Evolutionary conservation across 345 rosid genomes (phyloP), one percentile per base, ranked within the genome.

Genomic region (Ricinus communis): DNA sequence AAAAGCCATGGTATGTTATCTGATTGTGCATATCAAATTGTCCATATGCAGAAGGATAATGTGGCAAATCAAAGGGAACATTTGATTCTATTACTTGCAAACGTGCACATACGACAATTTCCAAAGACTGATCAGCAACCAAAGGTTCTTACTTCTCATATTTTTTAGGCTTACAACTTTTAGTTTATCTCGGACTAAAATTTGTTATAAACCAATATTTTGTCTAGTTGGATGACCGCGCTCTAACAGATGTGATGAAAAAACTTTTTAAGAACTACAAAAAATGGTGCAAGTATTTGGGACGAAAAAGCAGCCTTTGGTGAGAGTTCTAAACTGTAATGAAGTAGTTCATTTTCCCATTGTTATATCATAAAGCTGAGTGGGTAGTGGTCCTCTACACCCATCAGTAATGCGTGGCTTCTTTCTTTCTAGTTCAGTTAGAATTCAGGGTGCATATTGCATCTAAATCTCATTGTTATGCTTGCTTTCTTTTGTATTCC

Each of bases 261-360:
- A 83, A 75, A 70, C 76, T 87, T 53, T 87, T 87, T 68, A 85
- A 80, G 55, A 87, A 85, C 78, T 87, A 87, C 79, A 87, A 85
- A 71, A 82, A 71, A 52, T 87, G 91, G 91, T 87, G 91, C 89
- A 87, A 83, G 72, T 85, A 83, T 70, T 71, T 87, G 72, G 89
- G 91, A 41, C 85, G 86, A 68, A 85, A 87, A 83, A 83, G 85
- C 69, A 87, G 91, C 71, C 87, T 87, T 70, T 82, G 87, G 91
- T 87, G 68, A 82, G 86, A n/a, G 45, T 63, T 65, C 65, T 65
- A 12, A 47, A 22, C 58, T 45, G 40, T 66, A 62, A 22, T 45
- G 36, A 59, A 58, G 41, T 51, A 52, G 19, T 31, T 50, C n/a
- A 58, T 25, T 63, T 52, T 45, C 24, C 46, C 16, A 51, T 53